Percentiles rank a stretch among this genome's conserved stretches.
Evolutionary conservation across 345 rosid genomes (phyloP).

Genomic region (Sonneratia caseolaris): DNA sequence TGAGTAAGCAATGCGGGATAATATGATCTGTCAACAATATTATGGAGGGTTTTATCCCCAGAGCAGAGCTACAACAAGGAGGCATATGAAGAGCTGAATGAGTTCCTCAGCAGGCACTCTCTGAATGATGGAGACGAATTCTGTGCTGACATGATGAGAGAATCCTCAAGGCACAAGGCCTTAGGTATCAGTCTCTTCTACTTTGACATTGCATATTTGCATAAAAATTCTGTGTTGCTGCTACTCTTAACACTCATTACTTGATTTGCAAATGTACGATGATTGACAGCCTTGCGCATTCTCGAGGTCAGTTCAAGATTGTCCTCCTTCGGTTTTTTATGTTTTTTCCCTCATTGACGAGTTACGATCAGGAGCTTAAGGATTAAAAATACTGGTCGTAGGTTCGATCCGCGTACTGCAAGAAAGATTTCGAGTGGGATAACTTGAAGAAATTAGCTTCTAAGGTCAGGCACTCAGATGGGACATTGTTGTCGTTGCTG

Average conservation of each 20-base stretch:
- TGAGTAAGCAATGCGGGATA: background rate
- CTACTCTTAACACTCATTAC: background rate
- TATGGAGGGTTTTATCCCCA: background rate
- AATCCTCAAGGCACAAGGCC: conserved; percentile 58
- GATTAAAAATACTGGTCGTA: conserved; percentile 8
- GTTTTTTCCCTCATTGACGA: no score
- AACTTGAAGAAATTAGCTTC: conserved; percentile 45
- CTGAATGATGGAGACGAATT: conserved; percentile 78
- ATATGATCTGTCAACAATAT: conserved; percentile 7
- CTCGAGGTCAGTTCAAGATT: conserved; percentile 44
- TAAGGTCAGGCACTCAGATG: conserved; percentile 23
- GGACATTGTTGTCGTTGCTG: no score
- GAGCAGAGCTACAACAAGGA: conserved; percentile 74
- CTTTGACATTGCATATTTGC: background rate
- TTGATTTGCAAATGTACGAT: background rate
- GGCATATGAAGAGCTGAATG: conserved; percentile 62
- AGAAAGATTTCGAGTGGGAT: conserved; percentile 85
- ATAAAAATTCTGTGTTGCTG: background rate
- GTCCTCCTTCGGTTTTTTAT: background rate
- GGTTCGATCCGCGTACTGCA: conserved; percentile 82
- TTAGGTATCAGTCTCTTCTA: conserved; percentile 32
- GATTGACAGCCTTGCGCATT: conserved; percentile 47
- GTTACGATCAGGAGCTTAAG: background rate
- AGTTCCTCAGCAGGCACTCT: conserved; percentile 44
- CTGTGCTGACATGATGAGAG: conserved; percentile 59